Conservation (phyloP, 768 basidiomycete species). For the Roridomyces roridus region DNA sequence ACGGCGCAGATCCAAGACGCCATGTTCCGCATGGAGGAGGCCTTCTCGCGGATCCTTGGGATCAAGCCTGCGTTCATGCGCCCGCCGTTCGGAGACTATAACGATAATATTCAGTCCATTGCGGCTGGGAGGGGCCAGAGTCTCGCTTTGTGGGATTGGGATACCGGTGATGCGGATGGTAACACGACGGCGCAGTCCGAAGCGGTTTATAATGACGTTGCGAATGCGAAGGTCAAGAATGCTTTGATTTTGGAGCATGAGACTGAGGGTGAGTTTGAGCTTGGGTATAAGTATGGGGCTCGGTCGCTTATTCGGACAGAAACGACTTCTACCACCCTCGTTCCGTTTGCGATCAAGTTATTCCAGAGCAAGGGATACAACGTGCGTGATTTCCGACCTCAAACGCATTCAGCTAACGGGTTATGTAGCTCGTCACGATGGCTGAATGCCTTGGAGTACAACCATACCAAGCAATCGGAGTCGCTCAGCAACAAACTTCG, state of each 20-base stretch:
- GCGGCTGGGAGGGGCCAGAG: too few species aligned
- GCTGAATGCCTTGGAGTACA: constrained; percentile 44
- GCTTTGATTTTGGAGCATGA: constrained; percentile 44
- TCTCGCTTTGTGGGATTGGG: constrained; percentile 47
- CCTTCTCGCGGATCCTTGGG: constrained; percentile 34
- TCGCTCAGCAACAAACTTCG: constrained; percentile 22
- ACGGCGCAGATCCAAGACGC: constrained; percentile 41
- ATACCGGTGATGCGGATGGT: constrained; percentile 39
- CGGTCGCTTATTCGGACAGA: neutral
- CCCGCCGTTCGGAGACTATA: constrained; percentile 50
- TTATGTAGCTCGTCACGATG: constrained; percentile 40
- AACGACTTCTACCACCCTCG: constrained; percentile 7
- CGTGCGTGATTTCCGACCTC: constrained; percentile 22
- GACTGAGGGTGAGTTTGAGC: constrained; percentile 28
- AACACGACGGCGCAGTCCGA: constrained; percentile 29
- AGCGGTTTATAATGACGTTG: constrained; percentile 28
- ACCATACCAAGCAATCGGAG: constrained; percentile 38
- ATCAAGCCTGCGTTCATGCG: constrained; percentile 46
- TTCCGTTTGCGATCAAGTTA: constrained; percentile 1
- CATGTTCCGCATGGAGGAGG: constrained; percentile 40
- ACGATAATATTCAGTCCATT: constrained; percentile 41
- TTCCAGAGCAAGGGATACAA: constrained; percentile 28
- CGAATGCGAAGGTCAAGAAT: constrained; percentile 29
- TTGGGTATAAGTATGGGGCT: constrained; percentile 11
- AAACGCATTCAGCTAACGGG: neutral